These are phyloP conservation scores for Rhizopogon vinicolor DNA, from an alignment of 768 basidiomycete species.

Conservation along the genomic window DNA sequence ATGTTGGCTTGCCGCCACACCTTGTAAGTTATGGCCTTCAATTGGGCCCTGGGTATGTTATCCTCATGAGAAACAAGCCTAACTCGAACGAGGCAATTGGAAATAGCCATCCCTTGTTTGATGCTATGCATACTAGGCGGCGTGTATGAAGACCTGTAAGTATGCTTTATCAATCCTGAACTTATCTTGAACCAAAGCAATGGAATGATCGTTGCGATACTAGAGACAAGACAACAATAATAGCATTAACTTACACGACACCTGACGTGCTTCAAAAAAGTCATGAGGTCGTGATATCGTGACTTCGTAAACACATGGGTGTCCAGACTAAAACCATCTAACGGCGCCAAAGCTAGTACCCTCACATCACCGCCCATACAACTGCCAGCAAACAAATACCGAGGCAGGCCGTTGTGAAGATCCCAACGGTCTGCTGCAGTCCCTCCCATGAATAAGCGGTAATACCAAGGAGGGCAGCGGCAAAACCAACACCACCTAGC, in stretches of 20 bases:
- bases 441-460: conserved; percentile 21
- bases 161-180: neutral
- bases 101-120: too few species aligned
- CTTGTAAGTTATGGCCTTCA: too few species aligned
- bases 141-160: neutral
- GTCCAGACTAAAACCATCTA: neutral
- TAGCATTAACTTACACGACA: neutral
- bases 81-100: neutral
- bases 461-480: conserved; percentile 21
- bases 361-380: conserved; percentile 21
- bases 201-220: neutral
- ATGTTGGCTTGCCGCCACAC: too few species aligned
- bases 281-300: neutral
- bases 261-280: neutral
- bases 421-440: conserved; percentile 18
- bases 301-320: neutral
- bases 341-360: neutral
- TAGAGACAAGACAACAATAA: too few species aligned
- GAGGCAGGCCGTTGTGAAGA: conserved; percentile 23
- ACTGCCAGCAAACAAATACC: conserved; percentile 12
- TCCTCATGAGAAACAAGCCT: neutral
- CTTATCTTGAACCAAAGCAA: neutral
- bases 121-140: neutral
- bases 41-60: too few species aligned
- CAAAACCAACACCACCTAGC: conserved; percentile 19